Conservation (phyloP, 495 filamentous ascomycete species). For the Hypoxylon rickii region DNA sequence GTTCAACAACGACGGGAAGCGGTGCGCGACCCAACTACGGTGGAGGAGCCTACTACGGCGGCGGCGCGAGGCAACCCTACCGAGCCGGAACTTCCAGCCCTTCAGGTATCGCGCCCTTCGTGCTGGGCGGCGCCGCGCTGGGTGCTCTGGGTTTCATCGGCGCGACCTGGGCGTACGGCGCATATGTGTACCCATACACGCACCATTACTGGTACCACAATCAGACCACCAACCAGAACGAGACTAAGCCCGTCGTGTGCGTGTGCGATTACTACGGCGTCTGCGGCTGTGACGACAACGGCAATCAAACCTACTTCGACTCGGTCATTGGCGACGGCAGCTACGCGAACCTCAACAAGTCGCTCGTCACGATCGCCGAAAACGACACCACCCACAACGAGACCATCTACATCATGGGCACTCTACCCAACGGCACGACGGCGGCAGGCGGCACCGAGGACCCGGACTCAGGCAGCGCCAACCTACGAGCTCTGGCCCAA, state of each 20-base stretch:
- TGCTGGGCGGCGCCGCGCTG: slow-evolving; percentile 61
- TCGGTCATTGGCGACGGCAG: slow-evolving; percentile 68
- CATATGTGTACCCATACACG: slow-evolving; percentile 70
- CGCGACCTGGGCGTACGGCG: slow-evolving; percentile 63
- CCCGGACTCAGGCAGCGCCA: slow-evolving; percentile 40
- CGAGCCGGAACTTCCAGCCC: slow-evolving; percentile 60
- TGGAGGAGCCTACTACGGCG: slow-evolving; percentile 74
- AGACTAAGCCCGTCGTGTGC: slow-evolving; percentile 74
- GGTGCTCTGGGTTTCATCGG: slow-evolving; percentile 59
- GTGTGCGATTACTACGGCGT: slow-evolving; percentile 69
- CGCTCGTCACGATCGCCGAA: slow-evolving; percentile 62
- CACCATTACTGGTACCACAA: slow-evolving; percentile 69
- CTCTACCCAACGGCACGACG: slow-evolving; percentile 83
- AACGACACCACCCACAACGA: slow-evolving; percentile 65
- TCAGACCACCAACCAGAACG: slow-evolving; percentile 56
- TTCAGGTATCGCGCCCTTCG: slow-evolving; percentile 61
- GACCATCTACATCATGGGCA: slow-evolving; percentile 83
- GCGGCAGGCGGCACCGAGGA: slow-evolving; percentile 60
- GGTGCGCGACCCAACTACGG: slow-evolving; percentile 64
- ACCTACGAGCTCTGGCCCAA: slow-evolving; percentile 44
- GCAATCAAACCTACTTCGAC: slow-evolving; percentile 60
- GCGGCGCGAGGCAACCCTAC: slow-evolving; percentile 75
- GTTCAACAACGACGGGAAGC: slow-evolving; percentile 67
- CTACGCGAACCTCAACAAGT: slow-evolving; percentile 61
- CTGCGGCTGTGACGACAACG: slow-evolving; percentile 82